These are phyloP conservation scores for Hyphopichia khmerensis DNA, from an alignment of 1,139 yeast genomes.

Conservation along the genomic window DNA sequence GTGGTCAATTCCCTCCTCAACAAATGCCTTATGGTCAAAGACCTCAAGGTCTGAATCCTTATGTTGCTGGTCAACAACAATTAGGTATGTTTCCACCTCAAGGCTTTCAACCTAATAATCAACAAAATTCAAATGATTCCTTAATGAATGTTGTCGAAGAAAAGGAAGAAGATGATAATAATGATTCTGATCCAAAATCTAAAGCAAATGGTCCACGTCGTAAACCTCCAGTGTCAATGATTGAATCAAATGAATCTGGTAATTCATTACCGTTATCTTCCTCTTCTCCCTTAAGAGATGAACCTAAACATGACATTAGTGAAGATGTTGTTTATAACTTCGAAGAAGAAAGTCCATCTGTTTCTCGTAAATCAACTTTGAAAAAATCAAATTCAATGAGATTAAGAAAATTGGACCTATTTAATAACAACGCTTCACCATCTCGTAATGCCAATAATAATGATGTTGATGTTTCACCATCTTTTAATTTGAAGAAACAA, in stretches of 20 bases:
- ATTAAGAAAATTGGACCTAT: constrained; percentile 42
- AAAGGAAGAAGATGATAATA: constrained; percentile 27
- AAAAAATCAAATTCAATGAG: constrained; percentile 44
- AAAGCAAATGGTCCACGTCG: constrained; percentile 1
- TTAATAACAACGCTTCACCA: constrained; percentile 15
- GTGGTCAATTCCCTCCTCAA: neutral
- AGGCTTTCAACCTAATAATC: neutral
- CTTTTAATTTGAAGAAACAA: constrained; percentile 14
- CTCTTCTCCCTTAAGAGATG: constrained; percentile 8
- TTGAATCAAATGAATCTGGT: neutral
- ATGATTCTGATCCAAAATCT: neutral
- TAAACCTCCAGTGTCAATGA: constrained; percentile 4
- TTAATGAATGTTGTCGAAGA: constrained; percentile 43
- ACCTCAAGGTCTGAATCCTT: neutral
- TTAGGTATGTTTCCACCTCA: constrained; percentile 1
- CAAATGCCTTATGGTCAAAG: neutral
- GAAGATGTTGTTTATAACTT: constrained; percentile 33
- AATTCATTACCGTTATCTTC: constrained; percentile 2
- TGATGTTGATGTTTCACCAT: constrained; percentile 13
- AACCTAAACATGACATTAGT: constrained; percentile 5
- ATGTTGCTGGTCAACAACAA: constrained; percentile 4
- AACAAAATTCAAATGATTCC: constrained; percentile 33
- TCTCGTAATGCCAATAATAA: constrained; percentile 3
- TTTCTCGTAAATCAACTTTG: constrained; percentile 42
- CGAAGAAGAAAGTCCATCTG: constrained; percentile 23